Evolutionary conservation across 116 monocot species (phyloP).

Genomic region (Papilionanthe hybrid): DNA sequence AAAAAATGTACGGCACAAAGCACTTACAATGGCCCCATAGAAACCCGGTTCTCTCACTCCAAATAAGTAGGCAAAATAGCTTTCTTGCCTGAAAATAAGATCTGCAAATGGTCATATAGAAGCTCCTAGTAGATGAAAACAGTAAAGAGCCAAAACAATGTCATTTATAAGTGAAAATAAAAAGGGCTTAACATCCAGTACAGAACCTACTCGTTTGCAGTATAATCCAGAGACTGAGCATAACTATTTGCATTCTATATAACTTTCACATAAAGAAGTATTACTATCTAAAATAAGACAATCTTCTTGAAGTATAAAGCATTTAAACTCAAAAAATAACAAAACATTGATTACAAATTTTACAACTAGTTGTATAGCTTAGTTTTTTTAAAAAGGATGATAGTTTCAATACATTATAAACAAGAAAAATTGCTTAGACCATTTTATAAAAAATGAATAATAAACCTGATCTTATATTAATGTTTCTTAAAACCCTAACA

Average conservation of each 20-base stretch:
- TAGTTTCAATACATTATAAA: neutral
- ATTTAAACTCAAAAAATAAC: neutral
- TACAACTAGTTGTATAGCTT: neutral
- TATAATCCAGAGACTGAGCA: neutral
- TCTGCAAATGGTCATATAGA: neutral
- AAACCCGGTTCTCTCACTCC: slow-evolving; percentile 91
- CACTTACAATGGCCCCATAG: slow-evolving; percentile 89
- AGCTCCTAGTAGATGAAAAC: neutral
- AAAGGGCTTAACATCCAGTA: neutral
- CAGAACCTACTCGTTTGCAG: neutral
- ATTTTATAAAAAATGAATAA: neutral
- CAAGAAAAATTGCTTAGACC: neutral
- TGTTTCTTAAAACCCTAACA: neutral
- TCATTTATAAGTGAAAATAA: neutral
- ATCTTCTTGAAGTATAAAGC: neutral
- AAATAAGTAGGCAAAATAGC: slow-evolving; percentile 96
- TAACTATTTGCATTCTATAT: neutral
- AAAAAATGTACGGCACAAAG: neutral
- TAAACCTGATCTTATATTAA: neutral
- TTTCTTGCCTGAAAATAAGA: slow-evolving; percentile 69
- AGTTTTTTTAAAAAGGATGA: neutral
- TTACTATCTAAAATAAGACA: neutral
- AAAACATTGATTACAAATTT: neutral
- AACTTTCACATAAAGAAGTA: neutral
- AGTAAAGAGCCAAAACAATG: neutral